Percentiles rank a stretch among this genome's conserved stretches.
Conservation (phyloP, 2,329 filamentous ascomycete species). For the Talaromyces sp. region DNA sequence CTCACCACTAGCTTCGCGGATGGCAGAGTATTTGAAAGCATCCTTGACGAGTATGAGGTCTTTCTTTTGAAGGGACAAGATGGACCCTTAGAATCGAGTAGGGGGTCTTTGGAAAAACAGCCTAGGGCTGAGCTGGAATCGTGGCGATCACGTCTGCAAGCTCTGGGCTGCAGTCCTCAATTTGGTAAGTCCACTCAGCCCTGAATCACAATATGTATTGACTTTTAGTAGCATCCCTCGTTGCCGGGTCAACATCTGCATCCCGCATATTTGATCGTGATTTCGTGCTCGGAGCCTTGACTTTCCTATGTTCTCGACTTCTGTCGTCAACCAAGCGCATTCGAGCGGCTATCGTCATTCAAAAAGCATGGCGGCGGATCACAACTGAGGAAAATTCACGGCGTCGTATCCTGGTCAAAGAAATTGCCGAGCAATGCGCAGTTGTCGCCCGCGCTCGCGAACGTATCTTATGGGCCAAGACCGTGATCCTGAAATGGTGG, state of each 20-base stretch:
- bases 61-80: constrained; percentile 28
- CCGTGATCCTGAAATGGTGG: constrained; percentile 34
- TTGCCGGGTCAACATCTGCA: constrained; percentile 26
- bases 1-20: constrained; percentile 56
- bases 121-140: constrained; percentile 5
- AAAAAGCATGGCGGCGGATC: constrained; percentile 46
- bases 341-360: constrained; percentile 50
- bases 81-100: background rate
- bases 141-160: constrained; percentile 31
- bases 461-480: constrained; percentile 36
- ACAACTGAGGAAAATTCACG: constrained; percentile 18
- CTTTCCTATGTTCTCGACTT: constrained; percentile 56
- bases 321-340: constrained; percentile 47
- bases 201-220: background rate
- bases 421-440: constrained; percentile 38
- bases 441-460: constrained; percentile 43
- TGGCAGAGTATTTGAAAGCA: constrained; percentile 49
- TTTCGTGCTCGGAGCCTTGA: constrained; percentile 53
- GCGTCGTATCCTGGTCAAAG: constrained; percentile 21
- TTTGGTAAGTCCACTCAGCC: constrained; percentile 32
- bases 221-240: constrained; percentile 39
- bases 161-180: constrained; percentile 40
- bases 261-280: constrained; percentile 48
- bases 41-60: constrained; percentile 54
- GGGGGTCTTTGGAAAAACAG: background rate